Evolutionary conservation across 176 grass and related monocot species (phyloP), one percentile per base, ranked within the genome.

Genomic region (Juncus effusus): DNA sequence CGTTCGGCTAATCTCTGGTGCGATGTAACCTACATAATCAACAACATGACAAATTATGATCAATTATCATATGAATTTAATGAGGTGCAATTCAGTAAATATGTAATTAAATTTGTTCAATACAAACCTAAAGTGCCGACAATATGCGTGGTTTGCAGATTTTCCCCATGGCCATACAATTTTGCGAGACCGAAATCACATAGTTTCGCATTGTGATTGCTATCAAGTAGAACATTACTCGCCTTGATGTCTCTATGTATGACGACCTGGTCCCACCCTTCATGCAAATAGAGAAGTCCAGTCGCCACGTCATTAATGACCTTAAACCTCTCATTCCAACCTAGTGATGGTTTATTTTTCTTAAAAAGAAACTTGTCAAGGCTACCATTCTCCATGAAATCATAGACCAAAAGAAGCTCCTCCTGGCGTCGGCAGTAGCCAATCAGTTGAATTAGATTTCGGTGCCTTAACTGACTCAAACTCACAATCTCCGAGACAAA

Each of bases 211-310:
- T 75, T 86, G 63, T 74, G 80, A 19, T 81, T 71, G 9, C 37
- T 9, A 28, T 82, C 75, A 5, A 78, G 79, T 15, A 86, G 69
- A n/a, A 86, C 78, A 12, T 86, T 86, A 10, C 69, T 82, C 12
- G 74, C 56, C 67, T 86, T 86, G 47, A 86, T 81, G 56, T 86
- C 78, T 54, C 83, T 38, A 60, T 86, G 90, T 65, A 95, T 80
- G 62, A 95, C 90, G 65, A 95, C 83, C 65, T 95, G 86, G 52
- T 95, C 86, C 86, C 90, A 95, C 64, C 79, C 90, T 54, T 90
- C 86, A 63, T 95, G 90, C 56, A 95, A 78, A 74, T 95, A 95
- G 51, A 81, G 86, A 12, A 95, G 66, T 35, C 85, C 90, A 2
- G 77, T 76, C 11, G 83, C 86, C 0, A 95, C 77, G 7, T 64